A percentile compares a stretch with the other conserved stretches of the same genome.
Conservation (phyloP, 768 basidiomycete species). For the Leucosporidium scottii region DNA sequence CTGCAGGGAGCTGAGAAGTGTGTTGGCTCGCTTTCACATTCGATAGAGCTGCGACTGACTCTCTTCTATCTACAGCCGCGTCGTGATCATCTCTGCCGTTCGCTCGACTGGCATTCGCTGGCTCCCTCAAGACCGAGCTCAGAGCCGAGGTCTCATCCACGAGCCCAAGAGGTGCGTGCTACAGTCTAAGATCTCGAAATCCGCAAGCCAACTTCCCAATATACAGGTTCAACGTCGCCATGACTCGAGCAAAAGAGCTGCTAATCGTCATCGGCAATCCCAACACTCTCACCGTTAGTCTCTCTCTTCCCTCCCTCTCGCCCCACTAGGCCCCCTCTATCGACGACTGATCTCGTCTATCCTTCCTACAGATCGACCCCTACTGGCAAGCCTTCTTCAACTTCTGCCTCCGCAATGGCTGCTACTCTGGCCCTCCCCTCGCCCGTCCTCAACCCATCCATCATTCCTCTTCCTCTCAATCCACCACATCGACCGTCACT, state of each 20-base stretch:
- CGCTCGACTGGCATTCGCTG: conserved; percentile 37
- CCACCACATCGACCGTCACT: too few relatives aligned
- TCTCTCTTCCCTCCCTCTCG: background rate
- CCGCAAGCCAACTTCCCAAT: too few relatives aligned
- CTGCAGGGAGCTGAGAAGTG: conserved; percentile 44
- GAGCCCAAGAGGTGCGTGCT: conserved; percentile 40
- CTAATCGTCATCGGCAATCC: conserved; percentile 42
- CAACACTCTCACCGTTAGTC: conserved; percentile 36
- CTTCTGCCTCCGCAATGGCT: conserved; percentile 37
- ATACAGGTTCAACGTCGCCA: conserved; percentile 44
- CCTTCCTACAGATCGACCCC: conserved; percentile 34
- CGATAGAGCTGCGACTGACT: background rate
- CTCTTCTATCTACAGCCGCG: conserved; percentile 9
- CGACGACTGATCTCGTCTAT: background rate
- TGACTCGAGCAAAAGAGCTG: conserved; percentile 44
- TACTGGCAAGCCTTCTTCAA: conserved; percentile 42
- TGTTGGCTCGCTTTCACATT: background rate
- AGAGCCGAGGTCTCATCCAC: conserved; percentile 41
- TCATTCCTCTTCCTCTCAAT: too few relatives aligned
- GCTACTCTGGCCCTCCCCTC: conserved; percentile 23
- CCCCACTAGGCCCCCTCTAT: too few relatives aligned
- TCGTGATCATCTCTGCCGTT: conserved; percentile 37
- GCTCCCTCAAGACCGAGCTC: conserved; percentile 37
- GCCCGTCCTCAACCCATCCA: background rate
- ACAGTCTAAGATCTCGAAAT: background rate